Conservation (phyloP, 108 stramenopile species). For the Skeletonema menzelii region DNA sequence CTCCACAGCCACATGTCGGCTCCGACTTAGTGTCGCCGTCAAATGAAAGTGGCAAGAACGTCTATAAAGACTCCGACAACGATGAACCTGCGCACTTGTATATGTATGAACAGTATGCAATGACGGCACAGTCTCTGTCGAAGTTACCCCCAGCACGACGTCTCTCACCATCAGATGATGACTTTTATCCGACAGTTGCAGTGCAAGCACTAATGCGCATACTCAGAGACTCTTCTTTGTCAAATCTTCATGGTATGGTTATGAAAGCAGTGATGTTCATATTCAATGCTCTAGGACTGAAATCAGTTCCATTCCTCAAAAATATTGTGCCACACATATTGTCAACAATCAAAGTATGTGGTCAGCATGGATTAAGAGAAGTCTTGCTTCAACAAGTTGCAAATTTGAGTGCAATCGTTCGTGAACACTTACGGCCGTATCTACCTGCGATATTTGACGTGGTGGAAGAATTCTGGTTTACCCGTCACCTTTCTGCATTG, state of each 20-base stretch:
- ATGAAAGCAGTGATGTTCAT: constrained; percentile 95
- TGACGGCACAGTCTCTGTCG: constrained; percentile 84
- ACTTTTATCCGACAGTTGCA: constrained; percentile 93
- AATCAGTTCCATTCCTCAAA: constrained; percentile 86
- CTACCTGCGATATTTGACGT: constrained; percentile 89
- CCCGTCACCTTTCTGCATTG: constrained; percentile 84
- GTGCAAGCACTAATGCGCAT: constrained; percentile 91
- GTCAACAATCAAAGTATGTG: constrained; percentile 67
- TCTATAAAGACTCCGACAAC: constrained; percentile 53
- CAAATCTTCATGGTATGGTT: constrained; percentile 91
- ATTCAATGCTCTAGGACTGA: constrained; percentile 87
- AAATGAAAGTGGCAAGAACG: constrained; percentile 6
- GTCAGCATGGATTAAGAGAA: constrained; percentile 86
- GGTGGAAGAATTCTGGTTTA: constrained; percentile 87
- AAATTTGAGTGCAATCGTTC: constrained; percentile 82
- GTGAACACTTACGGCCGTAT: constrained; percentile 89
- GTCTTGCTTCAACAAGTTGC: constrained; percentile 89
- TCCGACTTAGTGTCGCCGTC: not conserved
- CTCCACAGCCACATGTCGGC: not conserved
- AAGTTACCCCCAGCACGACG: constrained; percentile 59
- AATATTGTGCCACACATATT: constrained; percentile 91
- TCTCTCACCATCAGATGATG: constrained; percentile 78
- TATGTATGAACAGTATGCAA: constrained; percentile 92
- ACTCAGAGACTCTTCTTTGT: constrained; percentile 83
- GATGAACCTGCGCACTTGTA: constrained; percentile 80